phyloP scores from a whole-genome alignment of 257 asterid genomes.

The Striga asiatica region DNA sequence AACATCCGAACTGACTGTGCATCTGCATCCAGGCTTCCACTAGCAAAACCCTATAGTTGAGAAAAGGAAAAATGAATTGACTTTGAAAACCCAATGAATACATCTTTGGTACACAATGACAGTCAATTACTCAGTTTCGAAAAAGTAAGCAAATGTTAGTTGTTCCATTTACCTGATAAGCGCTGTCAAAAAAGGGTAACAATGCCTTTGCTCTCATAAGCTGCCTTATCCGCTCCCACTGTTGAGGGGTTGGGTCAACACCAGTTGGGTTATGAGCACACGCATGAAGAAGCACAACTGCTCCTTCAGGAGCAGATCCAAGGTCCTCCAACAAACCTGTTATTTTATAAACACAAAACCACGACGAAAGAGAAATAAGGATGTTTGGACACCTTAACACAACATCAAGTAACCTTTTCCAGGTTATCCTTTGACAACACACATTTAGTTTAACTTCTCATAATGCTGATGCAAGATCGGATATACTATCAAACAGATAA shows the following conservation, averaged over 20 bases:
- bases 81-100: too few species aligned
- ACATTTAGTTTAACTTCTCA: too few species aligned
- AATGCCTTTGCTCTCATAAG: conserved; percentile 70
- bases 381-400: too few species aligned
- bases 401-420: too few species aligned
- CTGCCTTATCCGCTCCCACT: conserved; percentile 89
- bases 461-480: too few species aligned
- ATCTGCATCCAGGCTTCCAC: conserved; percentile 89
- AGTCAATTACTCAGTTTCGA: too few species aligned
- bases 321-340: conserved; percentile 96
- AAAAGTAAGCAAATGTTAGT: conserved; percentile 4
- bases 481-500: too few species aligned
- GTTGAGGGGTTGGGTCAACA: conserved; percentile 89
- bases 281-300: conserved; percentile 91
- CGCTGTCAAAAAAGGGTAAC: conserved; percentile 96
- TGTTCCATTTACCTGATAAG: conserved; percentile 81
- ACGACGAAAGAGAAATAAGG: too few species aligned
- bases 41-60: conserved; percentile 92
- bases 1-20: conserved; percentile 80
- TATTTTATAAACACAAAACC: too few species aligned
- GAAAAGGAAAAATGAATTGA: too few species aligned
- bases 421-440: too few species aligned
- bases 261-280: conserved; percentile 99
- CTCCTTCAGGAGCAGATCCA: conserved; percentile 89
- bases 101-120: too few species aligned